Evolutionary conservation across 2,329 filamentous ascomycete genomes (phyloP).

Genomic region (Alternaria gaisen): DNA sequence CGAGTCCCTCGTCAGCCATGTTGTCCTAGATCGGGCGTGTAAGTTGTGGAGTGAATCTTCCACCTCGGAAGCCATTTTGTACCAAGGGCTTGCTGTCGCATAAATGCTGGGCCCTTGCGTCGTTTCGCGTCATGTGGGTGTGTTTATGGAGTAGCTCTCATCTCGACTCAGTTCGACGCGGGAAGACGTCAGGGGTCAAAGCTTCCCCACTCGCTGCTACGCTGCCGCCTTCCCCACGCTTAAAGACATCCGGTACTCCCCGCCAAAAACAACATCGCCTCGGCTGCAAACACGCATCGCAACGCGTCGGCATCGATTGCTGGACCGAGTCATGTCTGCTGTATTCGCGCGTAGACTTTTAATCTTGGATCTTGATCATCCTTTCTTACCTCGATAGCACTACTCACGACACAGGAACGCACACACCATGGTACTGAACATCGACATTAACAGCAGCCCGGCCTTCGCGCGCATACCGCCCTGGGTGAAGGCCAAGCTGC

Average conservation of each 20-base stretch:
- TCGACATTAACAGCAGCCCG: slow-evolving; percentile 41
- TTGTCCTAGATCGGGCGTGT: not conserved
- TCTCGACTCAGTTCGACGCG: not conserved
- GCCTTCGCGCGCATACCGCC: slow-evolving; percentile 53
- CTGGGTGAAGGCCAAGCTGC: slow-evolving; percentile 63
- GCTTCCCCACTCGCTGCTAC: not conserved
- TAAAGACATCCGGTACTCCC: slow-evolving; percentile 37
- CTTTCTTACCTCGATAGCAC: slow-evolving; percentile 1
- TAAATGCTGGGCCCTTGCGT: not conserved
- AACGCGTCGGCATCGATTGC: slow-evolving; percentile 28
- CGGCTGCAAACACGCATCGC: not conserved
- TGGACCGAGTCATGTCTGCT: slow-evolving; percentile 27
- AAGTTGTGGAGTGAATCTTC: not conserved
- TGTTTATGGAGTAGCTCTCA: not conserved
- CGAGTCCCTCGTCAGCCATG: slow-evolving; percentile 31
- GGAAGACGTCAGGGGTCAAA: slow-evolving; percentile 17
- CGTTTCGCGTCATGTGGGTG: not conserved
- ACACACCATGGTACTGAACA: slow-evolving; percentile 27
- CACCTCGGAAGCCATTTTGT: not conserved
- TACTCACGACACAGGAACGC: not conserved
- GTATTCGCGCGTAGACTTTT: slow-evolving; percentile 16
- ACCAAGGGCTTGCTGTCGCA: not conserved
- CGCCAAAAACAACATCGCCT: slow-evolving; percentile 20
- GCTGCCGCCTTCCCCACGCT: slow-evolving; percentile 18
- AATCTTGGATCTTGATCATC: slow-evolving; percentile 7